Evolutionary conservation across 129 eudicot species (phyloP).

Genomic region (Heracleum sosnowskyi): DNA sequence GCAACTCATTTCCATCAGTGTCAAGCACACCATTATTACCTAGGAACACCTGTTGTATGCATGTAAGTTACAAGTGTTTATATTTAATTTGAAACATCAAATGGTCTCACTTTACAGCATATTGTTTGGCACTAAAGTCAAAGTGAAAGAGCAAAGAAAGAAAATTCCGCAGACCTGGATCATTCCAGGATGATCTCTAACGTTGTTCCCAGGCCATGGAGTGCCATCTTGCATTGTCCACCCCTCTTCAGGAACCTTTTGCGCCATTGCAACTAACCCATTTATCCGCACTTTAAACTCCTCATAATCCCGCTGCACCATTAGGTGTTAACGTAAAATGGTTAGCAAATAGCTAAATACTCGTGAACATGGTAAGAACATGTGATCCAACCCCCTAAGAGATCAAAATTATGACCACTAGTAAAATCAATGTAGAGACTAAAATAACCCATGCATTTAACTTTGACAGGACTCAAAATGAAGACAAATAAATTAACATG

Average conservation of each 20-base stretch:
- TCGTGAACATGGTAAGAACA: not conserved
- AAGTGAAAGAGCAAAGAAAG: not conserved
- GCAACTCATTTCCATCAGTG: slow-evolving; percentile 29
- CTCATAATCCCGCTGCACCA: slow-evolving; percentile 79
- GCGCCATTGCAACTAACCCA: slow-evolving; percentile 81
- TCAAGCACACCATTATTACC: slow-evolving; percentile 34
- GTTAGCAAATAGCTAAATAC: not conserved
- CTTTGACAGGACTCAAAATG: not conserved
- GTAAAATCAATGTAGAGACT: not conserved
- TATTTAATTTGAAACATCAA: not conserved
- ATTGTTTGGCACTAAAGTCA: not conserved
- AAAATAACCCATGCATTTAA: not conserved
- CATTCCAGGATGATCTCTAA: slow-evolving; percentile 44
- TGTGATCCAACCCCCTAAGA: not conserved
- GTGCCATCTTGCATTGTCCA: slow-evolving; percentile 43
- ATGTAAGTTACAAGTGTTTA: not conserved
- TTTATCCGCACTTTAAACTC: slow-evolving; percentile 84
- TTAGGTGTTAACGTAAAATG: not conserved
- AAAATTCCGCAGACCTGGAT: slow-evolving; percentile 26
- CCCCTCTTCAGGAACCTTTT: slow-evolving; percentile 44
- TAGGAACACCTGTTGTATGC: slow-evolving; percentile 23
- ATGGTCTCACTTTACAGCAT: not conserved
- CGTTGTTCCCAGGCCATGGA: slow-evolving; percentile 39
- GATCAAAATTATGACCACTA: not conserved
- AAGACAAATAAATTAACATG: not conserved